phyloP scores from a whole-genome alignment of 2,329 filamentous ascomycete genomes.

The Fusarium lateritium region DNA sequence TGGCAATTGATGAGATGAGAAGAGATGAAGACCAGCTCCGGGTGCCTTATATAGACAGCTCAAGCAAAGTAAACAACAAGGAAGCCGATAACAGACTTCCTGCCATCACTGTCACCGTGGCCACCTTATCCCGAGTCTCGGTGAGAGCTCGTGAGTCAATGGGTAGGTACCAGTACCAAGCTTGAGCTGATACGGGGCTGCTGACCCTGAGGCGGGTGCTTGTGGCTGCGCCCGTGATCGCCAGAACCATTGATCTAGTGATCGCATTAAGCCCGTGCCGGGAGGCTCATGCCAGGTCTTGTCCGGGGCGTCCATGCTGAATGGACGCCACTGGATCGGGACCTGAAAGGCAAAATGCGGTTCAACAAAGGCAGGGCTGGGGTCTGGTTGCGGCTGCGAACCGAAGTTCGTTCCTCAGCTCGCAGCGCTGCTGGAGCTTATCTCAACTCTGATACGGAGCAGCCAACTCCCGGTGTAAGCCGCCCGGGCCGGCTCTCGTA shows the following conservation, averaged over 20 bases:
- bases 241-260: constrained; percentile 28
- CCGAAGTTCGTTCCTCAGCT: neutral
- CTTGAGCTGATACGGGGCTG: constrained; percentile 33
- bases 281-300: constrained; percentile 29
- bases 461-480: constrained; percentile 43
- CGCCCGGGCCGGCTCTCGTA: constrained; percentile 50
- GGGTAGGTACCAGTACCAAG: constrained; percentile 7
- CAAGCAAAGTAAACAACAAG: constrained; percentile 10
- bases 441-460: constrained; percentile 39
- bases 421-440: constrained; percentile 26
- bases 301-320: constrained; percentile 26
- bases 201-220: constrained; percentile 33
- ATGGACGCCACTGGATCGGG: constrained; percentile 47
- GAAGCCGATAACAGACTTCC: constrained; percentile 31
- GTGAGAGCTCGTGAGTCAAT: constrained; percentile 34
- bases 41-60: constrained; percentile 44
- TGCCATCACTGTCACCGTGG: constrained; percentile 28
- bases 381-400: constrained; percentile 30
- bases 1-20: constrained; percentile 18
- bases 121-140: constrained; percentile 30
- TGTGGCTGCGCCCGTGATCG: constrained; percentile 39
- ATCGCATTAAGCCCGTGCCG: constrained; percentile 23
- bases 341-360: constrained; percentile 30
- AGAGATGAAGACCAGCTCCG: constrained; percentile 19
- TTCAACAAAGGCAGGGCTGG: constrained; percentile 19